These are phyloP conservation scores for Leucaena leucocephala DNA, from an alignment of 306 rosid species.

Conservation along the genomic window DNA sequence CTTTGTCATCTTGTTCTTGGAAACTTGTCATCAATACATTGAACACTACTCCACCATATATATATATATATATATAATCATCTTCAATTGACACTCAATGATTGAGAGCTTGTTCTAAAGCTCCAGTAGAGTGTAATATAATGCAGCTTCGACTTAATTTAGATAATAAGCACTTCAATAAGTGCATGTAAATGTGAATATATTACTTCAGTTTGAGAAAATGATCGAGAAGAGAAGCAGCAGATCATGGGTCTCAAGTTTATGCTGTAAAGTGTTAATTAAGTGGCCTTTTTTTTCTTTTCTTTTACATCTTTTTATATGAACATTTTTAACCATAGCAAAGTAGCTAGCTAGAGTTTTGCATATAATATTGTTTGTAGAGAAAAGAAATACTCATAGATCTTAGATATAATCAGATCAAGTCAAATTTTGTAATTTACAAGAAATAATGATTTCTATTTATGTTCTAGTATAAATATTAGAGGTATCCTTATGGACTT, in stretches of 20 bases:
- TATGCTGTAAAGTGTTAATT: neutral
- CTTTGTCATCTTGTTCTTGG: constrained; percentile 11
- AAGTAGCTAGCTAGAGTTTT: neutral
- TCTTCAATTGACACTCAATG: neutral
- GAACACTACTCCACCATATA: neutral
- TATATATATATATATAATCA: neutral
- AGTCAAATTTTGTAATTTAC: no score
- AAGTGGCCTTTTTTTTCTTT: neutral
- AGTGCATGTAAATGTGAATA: neutral
- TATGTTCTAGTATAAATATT: no score
- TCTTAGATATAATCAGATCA: no score
- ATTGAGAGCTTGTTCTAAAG: neutral
- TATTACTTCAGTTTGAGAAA: neutral
- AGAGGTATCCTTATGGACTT: no score
- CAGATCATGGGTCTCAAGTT: neutral
- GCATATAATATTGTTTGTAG: no score
- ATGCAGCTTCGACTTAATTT: neutral
- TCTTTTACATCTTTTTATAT: neutral
- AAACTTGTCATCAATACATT: neutral
- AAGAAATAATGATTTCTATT: no score
- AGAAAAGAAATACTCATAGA: no score
- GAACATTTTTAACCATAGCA: neutral
- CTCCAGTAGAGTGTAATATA: neutral
- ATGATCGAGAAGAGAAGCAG: neutral
- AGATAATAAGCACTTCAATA: neutral